Percentiles rank a stretch among this genome's conserved stretches.
These are phyloP conservation scores for Sclerospora graminicola DNA, from an alignment of 352 stramenopile species.

Conservation along the genomic window DNA sequence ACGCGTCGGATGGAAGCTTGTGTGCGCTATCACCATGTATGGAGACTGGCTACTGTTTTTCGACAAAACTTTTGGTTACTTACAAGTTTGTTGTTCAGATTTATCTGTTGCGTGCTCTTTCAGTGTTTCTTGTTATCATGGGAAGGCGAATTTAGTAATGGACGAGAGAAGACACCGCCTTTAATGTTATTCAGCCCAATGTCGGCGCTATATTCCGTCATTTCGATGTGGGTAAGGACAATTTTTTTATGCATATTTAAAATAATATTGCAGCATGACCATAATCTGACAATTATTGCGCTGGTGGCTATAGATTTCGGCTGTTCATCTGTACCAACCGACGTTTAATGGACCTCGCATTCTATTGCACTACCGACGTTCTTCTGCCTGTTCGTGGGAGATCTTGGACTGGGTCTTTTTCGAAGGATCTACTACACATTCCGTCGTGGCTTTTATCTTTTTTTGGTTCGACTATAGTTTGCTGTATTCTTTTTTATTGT, in stretches of 20 bases:
- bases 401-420: constrained; percentile 61
- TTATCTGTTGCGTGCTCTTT: constrained; percentile 43
- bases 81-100: constrained; percentile 16
- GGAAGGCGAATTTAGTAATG: constrained; percentile 32
- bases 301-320: constrained; percentile 19
- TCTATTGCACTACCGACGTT: constrained; percentile 37
- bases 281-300: too few species aligned
- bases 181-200: constrained; percentile 33
- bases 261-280: too few species aligned
- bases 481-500: neutral
- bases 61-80: neutral
- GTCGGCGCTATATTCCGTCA: constrained; percentile 36
- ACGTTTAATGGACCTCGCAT: constrained; percentile 50
- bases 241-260: neutral
- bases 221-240: constrained; percentile 40
- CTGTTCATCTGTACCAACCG: constrained; percentile 45
- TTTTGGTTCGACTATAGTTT: constrained; percentile 26
- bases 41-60: neutral
- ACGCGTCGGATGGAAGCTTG: constrained; percentile 51
- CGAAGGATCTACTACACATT: constrained; percentile 37
- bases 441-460: constrained; percentile 33
- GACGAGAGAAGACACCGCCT: constrained; percentile 39
- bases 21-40: constrained; percentile 42
- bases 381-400: constrained; percentile 46
- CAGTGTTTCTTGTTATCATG: constrained; percentile 36